Evolutionary conservation across 2,329 filamentous ascomycete genomes (phyloP).

Genomic region (Aspergillus amoenus): DNA sequence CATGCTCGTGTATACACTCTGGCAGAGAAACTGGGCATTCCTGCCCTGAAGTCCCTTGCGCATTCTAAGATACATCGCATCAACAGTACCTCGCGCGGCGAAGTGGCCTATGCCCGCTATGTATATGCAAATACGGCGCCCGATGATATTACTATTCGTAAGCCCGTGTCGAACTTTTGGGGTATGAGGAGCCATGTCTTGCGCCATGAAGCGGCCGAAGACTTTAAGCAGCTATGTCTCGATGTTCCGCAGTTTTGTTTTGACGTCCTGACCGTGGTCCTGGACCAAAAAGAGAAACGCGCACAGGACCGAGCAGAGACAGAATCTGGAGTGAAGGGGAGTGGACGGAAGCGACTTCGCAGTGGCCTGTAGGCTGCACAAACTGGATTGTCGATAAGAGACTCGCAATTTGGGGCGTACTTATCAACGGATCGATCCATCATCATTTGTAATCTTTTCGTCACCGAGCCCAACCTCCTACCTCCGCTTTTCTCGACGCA

Average conservation of each 20-base stretch:
- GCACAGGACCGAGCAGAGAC: constrained; percentile 35
- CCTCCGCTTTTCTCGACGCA: not conserved
- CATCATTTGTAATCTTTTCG: not conserved
- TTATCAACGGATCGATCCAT: no score
- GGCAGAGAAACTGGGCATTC: constrained; percentile 72
- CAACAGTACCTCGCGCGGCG: constrained; percentile 80
- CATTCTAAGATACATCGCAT: constrained; percentile 91
- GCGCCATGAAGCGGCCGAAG: constrained; percentile 78
- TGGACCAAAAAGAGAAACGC: constrained; percentile 47
- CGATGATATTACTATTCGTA: constrained; percentile 72
- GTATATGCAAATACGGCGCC: constrained; percentile 74
- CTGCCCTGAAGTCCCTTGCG: constrained; percentile 70
- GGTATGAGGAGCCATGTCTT: constrained; percentile 76
- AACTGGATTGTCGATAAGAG: not conserved
- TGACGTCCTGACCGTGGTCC: constrained; percentile 71
- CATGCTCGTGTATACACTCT: constrained; percentile 89
- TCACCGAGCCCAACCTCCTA: not conserved
- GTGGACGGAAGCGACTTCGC: constrained; percentile 40
- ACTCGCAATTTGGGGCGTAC: not conserved
- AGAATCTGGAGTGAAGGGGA: constrained; percentile 36
- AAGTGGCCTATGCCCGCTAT: constrained; percentile 89
- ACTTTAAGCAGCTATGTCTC: constrained; percentile 81
- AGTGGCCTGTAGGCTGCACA: constrained; percentile 26
- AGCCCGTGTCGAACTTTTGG: constrained; percentile 88
- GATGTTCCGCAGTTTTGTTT: constrained; percentile 91